Base-by-base conservation (phyloP, 1,139 yeast species). In the Scheffersomyces quercinus region DNA sequence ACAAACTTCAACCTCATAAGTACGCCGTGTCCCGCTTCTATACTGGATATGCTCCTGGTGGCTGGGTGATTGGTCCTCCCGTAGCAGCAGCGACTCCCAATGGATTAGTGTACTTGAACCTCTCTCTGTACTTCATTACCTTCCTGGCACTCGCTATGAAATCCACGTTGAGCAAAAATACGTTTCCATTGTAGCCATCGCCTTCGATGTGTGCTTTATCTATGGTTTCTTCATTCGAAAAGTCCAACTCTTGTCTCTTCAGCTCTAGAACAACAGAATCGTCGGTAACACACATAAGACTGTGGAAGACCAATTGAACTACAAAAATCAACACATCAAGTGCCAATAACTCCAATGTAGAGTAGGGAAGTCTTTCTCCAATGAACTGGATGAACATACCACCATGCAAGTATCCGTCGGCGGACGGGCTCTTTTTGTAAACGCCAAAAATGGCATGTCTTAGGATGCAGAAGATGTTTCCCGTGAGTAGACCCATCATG, bases 181-280 rank as follows among this genome's bases (percentile, higher is more conserved):
- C 77, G 37, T 68, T 66, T 1, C 78, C 78, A 39, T 60, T 65
- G 51, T 68, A 73, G 1, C 79, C 79, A 52, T 73, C 77, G 9
- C 63, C 59, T 29, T 61, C 65, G 4, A 47, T 32, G 15, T 53
- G 54, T 35, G 50, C 50, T 29, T 42, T 48, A 28, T 50, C 50
- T 29, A 52, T 53, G 3, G 45, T 47, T 26, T 51, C 53, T 9
- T 48, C 56, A n/a, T 49, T 46, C 15, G 26, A 43, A 11, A 35
- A 11, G 30, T 44, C 46, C 12, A 33, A 43, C 4, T 35, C 44
- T 3, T 41, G 38, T 11, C 36, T 32, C 24, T 37, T 50, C 36
- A 48, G 44, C 28, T 55, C 52, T 4, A 72, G 54, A 5, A 72
- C 58, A 14, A 56, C 58, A 11, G 68, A 59, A 38, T 67, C 73